phyloP scores from a whole-genome alignment of 2,329 filamentous ascomycete species.

The Torrubiella hemipterigena region DNA sequence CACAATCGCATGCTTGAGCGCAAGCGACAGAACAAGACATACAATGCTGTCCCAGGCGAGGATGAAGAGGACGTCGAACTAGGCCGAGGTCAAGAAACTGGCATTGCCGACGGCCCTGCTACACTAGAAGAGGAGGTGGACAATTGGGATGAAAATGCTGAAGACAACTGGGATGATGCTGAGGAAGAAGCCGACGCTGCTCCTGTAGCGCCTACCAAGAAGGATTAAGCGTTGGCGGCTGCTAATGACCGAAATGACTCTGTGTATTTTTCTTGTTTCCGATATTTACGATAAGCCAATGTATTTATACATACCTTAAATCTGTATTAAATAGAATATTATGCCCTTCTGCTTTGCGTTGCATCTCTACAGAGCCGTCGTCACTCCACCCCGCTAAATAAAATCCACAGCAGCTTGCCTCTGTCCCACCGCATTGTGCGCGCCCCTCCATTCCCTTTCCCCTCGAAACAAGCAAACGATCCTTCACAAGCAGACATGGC shows the following conservation, averaged over 20 bases:
- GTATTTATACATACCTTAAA: no score
- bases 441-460: no score
- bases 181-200: conserved; percentile 21
- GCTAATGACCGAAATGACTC: no score
- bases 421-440: no score
- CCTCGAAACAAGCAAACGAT: no score
- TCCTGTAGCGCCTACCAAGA: conserved; percentile 9
- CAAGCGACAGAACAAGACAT: conserved; percentile 61
- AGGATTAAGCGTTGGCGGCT: background rate
- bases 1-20: conserved; percentile 92
- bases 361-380: no score
- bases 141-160: conserved; percentile 82
- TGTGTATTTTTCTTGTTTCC: no score
- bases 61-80: conserved; percentile 63
- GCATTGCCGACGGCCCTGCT: conserved; percentile 33
- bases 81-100: conserved; percentile 58
- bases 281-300: no score
- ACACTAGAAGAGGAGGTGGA: conserved; percentile 72
- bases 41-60: conserved; percentile 55
- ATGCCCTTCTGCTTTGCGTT: no score
- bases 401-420: no score
- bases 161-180: conserved; percentile 46
- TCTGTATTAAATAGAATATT: no score
- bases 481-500: conserved; percentile 21
- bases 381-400: no score